Base-by-base conservation (phyloP, 192 early-diverging fungal genomes). In the Thamnidium elegans region DNA sequence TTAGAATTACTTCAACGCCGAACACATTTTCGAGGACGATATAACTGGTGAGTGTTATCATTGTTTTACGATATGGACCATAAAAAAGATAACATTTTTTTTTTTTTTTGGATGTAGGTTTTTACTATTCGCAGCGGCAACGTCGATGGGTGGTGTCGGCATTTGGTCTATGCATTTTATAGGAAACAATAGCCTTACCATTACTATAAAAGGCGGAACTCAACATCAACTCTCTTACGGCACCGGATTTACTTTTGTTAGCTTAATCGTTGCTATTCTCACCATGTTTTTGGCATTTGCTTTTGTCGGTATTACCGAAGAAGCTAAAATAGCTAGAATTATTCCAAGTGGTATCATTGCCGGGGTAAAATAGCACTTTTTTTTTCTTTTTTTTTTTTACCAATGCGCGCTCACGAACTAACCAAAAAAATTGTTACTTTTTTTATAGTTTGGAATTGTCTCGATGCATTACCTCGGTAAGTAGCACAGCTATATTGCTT, bases 111-210 rank as follows among this genome's bases (percentile, higher is more conserved):
- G 26, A 26, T 50, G 39, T 45, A 73, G 70, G 59, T 69, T 75
- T 45, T 11, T 65, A 42, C 58, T 78, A 30, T 54, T 65, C 31
- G 51, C 62, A 50, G 62, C 77, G 32, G 77, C 73, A 7, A 50
- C 69, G 10, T 48, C 66, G 3, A 78, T 72, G 73, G 77, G 73
- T 26, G 68, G 70, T 58, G 73, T 72, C 13, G 63, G 77, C 11
- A 75, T 78, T 10, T 78, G 77, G 77, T 62, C 70, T 4, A 78
- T 69, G 73, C 77, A 78, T 62, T 75, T 78, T 51, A 69, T 74
- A 11, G 77, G 73, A 10, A 75, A 71, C 39, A 69, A 72, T 45
- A 55, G 65, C 8, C 34, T 72, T 51, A 68, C 50, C 15, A 47
- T 78, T 8, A 42, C 8, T 6, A 59, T 66, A 30, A 17, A 59